phyloP scores from a whole-genome alignment of 2,329 filamentous ascomycete species.

The Cercospora canescens region DNA sequence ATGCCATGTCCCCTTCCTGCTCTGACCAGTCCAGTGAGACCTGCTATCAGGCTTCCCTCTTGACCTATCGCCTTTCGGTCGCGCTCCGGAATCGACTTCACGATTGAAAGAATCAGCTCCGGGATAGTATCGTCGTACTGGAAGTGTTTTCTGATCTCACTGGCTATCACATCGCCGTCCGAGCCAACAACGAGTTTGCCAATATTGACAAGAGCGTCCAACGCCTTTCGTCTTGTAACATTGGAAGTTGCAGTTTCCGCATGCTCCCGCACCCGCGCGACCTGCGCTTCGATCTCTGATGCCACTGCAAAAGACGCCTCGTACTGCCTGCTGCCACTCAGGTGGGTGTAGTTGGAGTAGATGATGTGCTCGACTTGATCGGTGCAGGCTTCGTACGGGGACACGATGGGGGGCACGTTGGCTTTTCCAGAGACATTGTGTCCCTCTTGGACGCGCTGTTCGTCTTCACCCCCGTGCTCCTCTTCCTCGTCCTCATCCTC shows the following conservation, averaged over 20 bases:
- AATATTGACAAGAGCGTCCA: not conserved
- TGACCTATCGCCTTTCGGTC: not conserved
- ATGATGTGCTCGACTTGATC: not conserved
- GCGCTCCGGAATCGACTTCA: not conserved
- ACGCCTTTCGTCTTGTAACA: not conserved
- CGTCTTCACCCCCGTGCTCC: not conserved
- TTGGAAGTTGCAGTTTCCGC: not conserved
- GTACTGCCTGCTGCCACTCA: constrained; percentile 4
- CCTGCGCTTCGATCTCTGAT: not conserved
- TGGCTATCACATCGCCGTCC: not conserved
- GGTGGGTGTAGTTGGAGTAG: not conserved
- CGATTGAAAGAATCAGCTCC: not conserved
- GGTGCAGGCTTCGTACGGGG: not conserved
- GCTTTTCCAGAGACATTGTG: too few species aligned
- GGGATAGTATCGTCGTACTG: not conserved
- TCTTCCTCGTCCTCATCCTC: not conserved
- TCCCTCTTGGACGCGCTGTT: too few species aligned
- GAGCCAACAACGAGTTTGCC: not conserved
- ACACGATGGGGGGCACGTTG: not conserved
- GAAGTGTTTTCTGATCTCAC: not conserved
- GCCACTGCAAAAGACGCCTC: not conserved
- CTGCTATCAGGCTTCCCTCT: not conserved
- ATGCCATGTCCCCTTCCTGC: not conserved
- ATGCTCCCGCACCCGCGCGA: not conserved
- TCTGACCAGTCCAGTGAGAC: not conserved